Evolutionary conservation across 2,329 filamentous ascomycete genomes (phyloP).

Genomic region (Davidsoniella virescens): DNA sequence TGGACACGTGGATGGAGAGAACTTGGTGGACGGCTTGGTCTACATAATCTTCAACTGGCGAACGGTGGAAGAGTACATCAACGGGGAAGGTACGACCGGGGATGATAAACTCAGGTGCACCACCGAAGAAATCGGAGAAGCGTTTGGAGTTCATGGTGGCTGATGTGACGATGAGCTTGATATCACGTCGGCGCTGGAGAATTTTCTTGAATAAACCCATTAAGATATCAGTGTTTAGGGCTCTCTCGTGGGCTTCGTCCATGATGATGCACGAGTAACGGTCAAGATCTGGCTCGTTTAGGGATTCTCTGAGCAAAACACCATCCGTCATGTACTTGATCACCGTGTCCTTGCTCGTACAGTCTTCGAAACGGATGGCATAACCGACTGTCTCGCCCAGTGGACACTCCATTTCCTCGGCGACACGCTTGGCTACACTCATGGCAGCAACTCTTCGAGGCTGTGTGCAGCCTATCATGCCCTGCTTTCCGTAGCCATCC

Average conservation of each 20-base stretch:
- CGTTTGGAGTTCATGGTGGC: conserved; percentile 97
- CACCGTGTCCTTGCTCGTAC: conserved; percentile 81
- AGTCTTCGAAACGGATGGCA: conserved; percentile 96
- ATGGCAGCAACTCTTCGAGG: conserved; percentile 93
- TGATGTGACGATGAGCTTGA: conserved; percentile 94
- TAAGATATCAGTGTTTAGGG: conserved; percentile 88
- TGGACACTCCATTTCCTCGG: conserved; percentile 93
- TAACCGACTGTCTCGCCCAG: conserved; percentile 83
- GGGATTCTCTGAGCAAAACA: conserved; percentile 78
- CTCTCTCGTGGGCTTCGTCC: conserved; percentile 96
- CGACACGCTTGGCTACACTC: conserved; percentile 96
- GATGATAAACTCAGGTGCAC: conserved; percentile 90
- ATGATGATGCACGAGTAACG: conserved; percentile 98
- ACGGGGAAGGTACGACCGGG: conserved; percentile 93
- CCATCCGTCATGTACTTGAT: conserved; percentile 99
- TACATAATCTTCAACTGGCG: conserved; percentile 93
- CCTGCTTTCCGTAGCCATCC: conserved; percentile 75
- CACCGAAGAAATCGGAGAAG: conserved; percentile 91
- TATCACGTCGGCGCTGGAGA: conserved; percentile 67
- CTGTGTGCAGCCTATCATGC: conserved; percentile 93
- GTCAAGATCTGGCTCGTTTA: conserved; percentile 84
- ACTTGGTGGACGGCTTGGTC: conserved; percentile 94
- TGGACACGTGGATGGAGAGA: conserved; percentile 87
- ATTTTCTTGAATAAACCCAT: conserved; percentile 99
- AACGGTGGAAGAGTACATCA: conserved; percentile 87